Evolutionary conservation across 164 flowering plant genomes (phyloP).

Genomic region (Akebia trifoliata): DNA sequence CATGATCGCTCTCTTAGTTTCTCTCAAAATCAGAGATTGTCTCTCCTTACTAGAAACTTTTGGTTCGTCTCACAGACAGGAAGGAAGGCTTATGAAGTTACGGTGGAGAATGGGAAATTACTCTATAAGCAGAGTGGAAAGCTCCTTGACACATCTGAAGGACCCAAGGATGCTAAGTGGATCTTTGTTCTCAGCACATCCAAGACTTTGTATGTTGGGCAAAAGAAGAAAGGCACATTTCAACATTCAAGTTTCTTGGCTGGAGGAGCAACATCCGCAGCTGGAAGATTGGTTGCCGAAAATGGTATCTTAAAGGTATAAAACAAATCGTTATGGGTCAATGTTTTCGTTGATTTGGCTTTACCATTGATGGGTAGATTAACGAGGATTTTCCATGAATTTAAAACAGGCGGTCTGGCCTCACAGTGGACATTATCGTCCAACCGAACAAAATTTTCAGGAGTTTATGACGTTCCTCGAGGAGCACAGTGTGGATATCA

Average conservation of each 20-base stretch:
- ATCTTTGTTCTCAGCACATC: constrained; percentile 91
- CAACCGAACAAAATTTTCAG: constrained; percentile 85
- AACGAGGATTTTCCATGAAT: background rate
- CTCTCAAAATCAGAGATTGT: background rate
- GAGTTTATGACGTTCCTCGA: constrained; percentile 63
- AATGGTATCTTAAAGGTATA: constrained; percentile 72
- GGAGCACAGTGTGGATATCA: constrained; percentile 63
- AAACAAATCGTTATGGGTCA: background rate
- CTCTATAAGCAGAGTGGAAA: constrained; percentile 47
- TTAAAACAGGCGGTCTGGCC: constrained; percentile 85
- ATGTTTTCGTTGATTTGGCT: background rate
- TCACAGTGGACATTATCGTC: constrained; percentile 94
- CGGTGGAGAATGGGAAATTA: constrained; percentile 55
- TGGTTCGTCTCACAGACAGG: constrained; percentile 46
- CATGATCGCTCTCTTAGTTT: background rate
- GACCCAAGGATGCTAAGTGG: constrained; percentile 68
- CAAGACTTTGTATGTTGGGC: constrained; percentile 64
- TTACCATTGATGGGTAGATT: background rate
- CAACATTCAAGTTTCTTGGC: constrained; percentile 98
- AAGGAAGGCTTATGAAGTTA: constrained; percentile 68
- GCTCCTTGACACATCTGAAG: constrained; percentile 57
- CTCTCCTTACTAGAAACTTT: background rate
- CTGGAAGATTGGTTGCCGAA: constrained; percentile 74
- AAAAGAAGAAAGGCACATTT: constrained; percentile 79
- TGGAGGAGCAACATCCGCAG: constrained; percentile 96